A percentile compares a stretch with the other conserved stretches of the same genome.
phyloP scores from a whole-genome alignment of 176 grass and related monocot genomes.

The Ensete glaucum region DNA sequence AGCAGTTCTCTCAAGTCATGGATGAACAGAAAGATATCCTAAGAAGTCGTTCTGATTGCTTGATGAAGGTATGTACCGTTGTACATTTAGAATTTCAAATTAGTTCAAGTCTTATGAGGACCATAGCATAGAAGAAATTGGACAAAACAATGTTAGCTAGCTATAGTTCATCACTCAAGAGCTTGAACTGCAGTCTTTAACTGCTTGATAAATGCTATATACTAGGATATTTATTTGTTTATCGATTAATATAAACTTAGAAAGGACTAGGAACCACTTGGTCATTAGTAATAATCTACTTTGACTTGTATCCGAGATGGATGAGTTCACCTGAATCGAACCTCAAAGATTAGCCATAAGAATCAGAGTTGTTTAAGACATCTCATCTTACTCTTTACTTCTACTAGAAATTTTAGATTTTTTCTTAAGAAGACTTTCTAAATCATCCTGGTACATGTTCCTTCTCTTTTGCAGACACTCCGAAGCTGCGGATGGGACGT shows the following conservation, averaged over 20 bases:
- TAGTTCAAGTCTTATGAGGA: neutral
- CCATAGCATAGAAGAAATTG: neutral
- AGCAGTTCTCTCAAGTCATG: constrained; percentile 43
- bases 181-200: neutral
- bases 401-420: neutral
- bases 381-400: neutral
- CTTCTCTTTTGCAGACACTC: constrained; percentile 44
- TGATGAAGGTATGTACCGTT: constrained; percentile 41
- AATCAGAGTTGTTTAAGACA: neutral
- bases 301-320: neutral
- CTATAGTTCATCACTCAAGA: neutral
- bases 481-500: constrained; percentile 62
- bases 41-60: constrained; percentile 27
- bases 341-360: neutral
- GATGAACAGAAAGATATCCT: constrained; percentile 48
- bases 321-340: neutral
- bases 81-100: neutral
- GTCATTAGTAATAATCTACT: neutral
- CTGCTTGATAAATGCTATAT: neutral
- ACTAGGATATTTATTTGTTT: neutral
- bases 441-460: neutral
- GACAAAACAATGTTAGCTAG: neutral
- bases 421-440: neutral
- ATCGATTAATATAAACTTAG: neutral
- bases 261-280: neutral